Conservation (phyloP, 768 basidiomycete genomes). For the Roridomyces roridus region DNA sequence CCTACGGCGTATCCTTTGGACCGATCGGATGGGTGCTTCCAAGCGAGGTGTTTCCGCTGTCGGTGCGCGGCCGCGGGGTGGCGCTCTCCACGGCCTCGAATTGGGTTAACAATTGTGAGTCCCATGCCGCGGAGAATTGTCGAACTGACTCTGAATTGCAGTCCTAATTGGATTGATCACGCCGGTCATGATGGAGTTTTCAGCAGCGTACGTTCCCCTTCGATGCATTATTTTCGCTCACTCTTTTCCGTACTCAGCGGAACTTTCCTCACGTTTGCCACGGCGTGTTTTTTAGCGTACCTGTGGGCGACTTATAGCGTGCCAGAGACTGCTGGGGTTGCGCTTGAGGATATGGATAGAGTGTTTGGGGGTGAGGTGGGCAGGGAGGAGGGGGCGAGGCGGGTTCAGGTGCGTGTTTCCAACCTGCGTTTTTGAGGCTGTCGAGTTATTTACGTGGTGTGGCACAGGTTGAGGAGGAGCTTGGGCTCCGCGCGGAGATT, state of each 20-base stretch:
- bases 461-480: constrained; percentile 64
- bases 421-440: background rate
- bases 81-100: constrained; percentile 86
- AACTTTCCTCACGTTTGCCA: constrained; percentile 73
- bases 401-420: constrained; percentile 52
- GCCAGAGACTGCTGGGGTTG: constrained; percentile 80
- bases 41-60: constrained; percentile 82
- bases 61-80: constrained; percentile 82
- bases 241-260: constrained; percentile 40
- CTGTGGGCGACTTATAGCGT: constrained; percentile 74
- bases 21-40: constrained; percentile 88
- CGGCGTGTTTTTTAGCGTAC: constrained; percentile 69
- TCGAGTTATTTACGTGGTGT: background rate
- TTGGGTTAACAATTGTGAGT: constrained; percentile 82
- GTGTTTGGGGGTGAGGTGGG: constrained; percentile 69
- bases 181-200: constrained; percentile 66
- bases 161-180: constrained; percentile 81
- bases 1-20: constrained; percentile 80
- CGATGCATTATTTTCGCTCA: background rate
- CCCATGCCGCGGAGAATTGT: background rate
- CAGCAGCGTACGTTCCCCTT: constrained; percentile 54
- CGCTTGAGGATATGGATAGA: constrained; percentile 77
- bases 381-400: constrained; percentile 55
- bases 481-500: constrained; percentile 57
- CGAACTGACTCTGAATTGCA: constrained; percentile 29